These are phyloP conservation scores for Blumeria hordei DNA, from an alignment of 2,329 filamentous ascomycete genomes.

Conservation along the genomic window DNA sequence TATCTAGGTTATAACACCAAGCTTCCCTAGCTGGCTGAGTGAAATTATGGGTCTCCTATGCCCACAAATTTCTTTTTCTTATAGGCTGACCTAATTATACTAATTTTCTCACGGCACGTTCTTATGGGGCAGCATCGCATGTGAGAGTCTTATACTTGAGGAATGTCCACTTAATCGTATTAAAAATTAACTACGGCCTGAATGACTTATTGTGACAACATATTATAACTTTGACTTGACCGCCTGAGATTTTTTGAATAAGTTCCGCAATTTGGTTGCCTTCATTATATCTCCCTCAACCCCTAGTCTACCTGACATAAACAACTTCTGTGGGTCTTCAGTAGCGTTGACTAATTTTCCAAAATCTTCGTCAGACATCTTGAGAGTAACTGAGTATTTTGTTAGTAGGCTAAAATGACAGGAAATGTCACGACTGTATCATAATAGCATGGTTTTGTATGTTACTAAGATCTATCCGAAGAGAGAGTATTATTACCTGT, in stretches of 20 bases:
- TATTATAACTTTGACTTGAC: conserved; percentile 56
- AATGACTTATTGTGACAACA: not conserved
- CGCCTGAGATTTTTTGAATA: conserved; percentile 62
- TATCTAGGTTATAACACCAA: too few relatives aligned
- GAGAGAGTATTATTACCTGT: conserved; percentile 33
- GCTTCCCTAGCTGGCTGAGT: too few relatives aligned
- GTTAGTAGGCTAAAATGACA: not conserved
- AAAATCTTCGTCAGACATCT: conserved; percentile 71
- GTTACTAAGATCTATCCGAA: not conserved
- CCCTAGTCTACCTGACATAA: conserved; percentile 98
- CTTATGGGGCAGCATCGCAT: conserved; percentile 1
- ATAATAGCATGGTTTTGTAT: not conserved
- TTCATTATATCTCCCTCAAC: conserved; percentile 97
- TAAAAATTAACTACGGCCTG: not conserved
- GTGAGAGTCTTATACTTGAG: too few relatives aligned
- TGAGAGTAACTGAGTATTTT: conserved; percentile 46
- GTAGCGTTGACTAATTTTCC: conserved; percentile 60
- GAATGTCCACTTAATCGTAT: too few relatives aligned
- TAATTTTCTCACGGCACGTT: too few relatives aligned
- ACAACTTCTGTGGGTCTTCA: conserved; percentile 73
- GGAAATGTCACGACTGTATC: not conserved
- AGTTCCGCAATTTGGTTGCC: conserved; percentile 84
- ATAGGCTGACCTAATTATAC: too few relatives aligned
- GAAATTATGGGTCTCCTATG: too few relatives aligned
- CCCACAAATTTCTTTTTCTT: too few relatives aligned